These are phyloP conservation scores for Crataegus laevigata DNA, from an alignment of 306 rosid genomes.

Conservation along the genomic window DNA sequence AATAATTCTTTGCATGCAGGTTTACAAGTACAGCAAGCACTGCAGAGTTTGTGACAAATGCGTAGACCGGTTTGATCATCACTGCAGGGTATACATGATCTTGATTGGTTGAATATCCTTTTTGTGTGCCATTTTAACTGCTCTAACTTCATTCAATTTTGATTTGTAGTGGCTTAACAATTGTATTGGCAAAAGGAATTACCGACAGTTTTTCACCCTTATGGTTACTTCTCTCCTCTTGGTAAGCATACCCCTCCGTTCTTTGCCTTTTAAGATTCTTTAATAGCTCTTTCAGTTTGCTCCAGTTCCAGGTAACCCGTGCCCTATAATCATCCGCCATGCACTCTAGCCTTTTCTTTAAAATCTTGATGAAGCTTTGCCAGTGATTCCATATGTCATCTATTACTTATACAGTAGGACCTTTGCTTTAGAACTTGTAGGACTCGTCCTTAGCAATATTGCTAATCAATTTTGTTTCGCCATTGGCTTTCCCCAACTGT, in stretches of 20 bases:
- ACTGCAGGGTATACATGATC: slow-evolving; percentile 70
- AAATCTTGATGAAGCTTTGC: background rate
- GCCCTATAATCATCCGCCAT: background rate
- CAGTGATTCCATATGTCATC: background rate
- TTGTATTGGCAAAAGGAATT: slow-evolving; percentile 84
- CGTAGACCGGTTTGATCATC: slow-evolving; percentile 91
- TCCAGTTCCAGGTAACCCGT: background rate
- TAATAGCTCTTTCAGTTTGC: background rate
- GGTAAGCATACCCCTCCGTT: slow-evolving; percentile 57
- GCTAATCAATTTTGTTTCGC: background rate
- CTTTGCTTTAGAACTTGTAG: background rate
- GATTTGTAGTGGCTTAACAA: slow-evolving; percentile 92
- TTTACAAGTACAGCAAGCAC: slow-evolving; percentile 94
- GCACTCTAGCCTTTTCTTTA: background rate
- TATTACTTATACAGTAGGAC: background rate
- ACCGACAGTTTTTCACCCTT: slow-evolving; percentile 82
- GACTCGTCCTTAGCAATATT: background rate
- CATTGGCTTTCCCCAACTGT: background rate
- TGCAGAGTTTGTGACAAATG: slow-evolving; percentile 98
- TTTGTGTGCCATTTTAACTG: slow-evolving; percentile 8
- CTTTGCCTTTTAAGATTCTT: slow-evolving; percentile 8
- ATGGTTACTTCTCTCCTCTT: slow-evolving; percentile 91
- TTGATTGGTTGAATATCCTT: slow-evolving; percentile 1
- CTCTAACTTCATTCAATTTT: slow-evolving; percentile 12
- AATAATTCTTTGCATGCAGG: slow-evolving; percentile 41